Base-by-base conservation (phyloP, 129 eudicot genomes). In the Saussurea involucrata region DNA sequence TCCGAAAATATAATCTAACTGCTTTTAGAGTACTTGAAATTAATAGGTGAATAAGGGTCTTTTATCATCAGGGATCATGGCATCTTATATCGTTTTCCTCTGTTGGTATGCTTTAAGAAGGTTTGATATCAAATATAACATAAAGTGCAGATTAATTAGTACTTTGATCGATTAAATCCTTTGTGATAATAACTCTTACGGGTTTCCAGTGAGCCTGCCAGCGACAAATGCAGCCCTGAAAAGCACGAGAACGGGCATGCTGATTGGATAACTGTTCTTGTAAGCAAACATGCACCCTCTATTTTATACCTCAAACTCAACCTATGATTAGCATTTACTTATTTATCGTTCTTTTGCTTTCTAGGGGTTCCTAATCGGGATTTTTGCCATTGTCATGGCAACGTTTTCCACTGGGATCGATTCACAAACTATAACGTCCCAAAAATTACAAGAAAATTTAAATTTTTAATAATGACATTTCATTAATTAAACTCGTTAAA, bases 81-180 rank as follows among this genome's bases (percentile, higher is more conserved):
- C 97, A 20, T 85, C 92, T 63, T 95, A 95, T 69, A 76, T 92
- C n/a, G 99, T 95, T 70, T 95, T 85, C 76, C 92, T 95, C 24
- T 95, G 97, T 74, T 95, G 99, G 99, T 85, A 92, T 73, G 96
- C 99, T 73, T 88, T 95, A 80, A 86, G 97, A 88, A 95, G 99
- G 99, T 95, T n/a, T n/a, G n/a, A n/a, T n/a, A n/a, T n/a, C n/a
- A n/a, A n/a, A n/a, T n/a, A n/a, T n/a, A n/a, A n/a, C n/a, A n/a
- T n/a, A n/a, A n/a, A 34, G n/a, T 72, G n/a, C 2, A 46, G 24
- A 57, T 37, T 36, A 7, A 61, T 58, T 36, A 1, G 24, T 21
- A 9, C 28, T 29, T n/a, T 3, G 10, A 4, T 13, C 3, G 3
- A 0, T 60, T 42, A 4, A 33, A 60, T 17, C 4, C 12, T 63